Evolutionary conservation across 768 basidiomycete species (phyloP), one percentile per base, ranked within the genome.

Genomic region (Coprinopsis marcescibilis): DNA sequence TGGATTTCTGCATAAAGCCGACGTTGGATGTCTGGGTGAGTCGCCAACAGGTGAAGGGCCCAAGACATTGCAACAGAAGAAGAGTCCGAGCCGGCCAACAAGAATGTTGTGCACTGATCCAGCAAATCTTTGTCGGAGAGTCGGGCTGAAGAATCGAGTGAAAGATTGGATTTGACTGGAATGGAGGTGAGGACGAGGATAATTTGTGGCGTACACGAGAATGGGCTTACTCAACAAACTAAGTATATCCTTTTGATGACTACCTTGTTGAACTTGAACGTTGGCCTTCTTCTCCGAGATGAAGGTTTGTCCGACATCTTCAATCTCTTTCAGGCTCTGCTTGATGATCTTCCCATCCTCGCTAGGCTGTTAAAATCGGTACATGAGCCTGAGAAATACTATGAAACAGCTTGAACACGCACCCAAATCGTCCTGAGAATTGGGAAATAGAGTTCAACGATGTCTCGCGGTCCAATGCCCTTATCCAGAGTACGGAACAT

Each of bases 41-140:
- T 62, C 7, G 80, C 67, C 25, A 87, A 74, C 46, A 70, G 62
- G 58, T 80, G 72, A 1, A 83, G 61, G 45, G 73, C 75, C 77
- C 79, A 85, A 4, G 78, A 65, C 20, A 83, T 63, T 15, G 77
- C 72, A 6, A 80, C 65, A 4, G 77, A 68, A 24, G 77, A 76
- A 2, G 79, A 72, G 55, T 83, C 81, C 20, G 81, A 77, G 11
- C 83, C 83, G 2, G 75, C 80, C 33, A 81, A 75, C 46, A 84
- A 67, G 60, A 84, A 76, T 24, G 80, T 80, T n/a, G 75, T 73
- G 53, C 81, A 75, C 58, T 82, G 80, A 50, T 78, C 76, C 6
- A 81, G 64, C n/a, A 83, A 63, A 40, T 81, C 81, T 23, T 70
- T 57, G 51, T 85, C 83, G n/a, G 77, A 70, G 40, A 85, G 59